Evolutionary conservation across 768 basidiomycete genomes (phyloP).

Genomic region (Trametes sanguinea): DNA sequence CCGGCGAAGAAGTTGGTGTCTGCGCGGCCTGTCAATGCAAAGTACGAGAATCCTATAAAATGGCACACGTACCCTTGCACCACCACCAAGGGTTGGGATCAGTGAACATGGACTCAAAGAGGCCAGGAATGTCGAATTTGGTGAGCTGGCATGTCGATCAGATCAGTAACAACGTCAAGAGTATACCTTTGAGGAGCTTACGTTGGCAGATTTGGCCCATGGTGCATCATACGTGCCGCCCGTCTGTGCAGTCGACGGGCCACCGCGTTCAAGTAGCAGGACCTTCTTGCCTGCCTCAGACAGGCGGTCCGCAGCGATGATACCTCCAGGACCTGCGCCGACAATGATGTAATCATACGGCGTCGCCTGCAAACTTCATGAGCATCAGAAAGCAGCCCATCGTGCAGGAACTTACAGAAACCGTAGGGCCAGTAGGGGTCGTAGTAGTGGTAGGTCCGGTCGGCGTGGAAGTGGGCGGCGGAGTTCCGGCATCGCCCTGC

Average conservation of each 20-base stretch:
- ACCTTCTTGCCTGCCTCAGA: conserved; percentile 66
- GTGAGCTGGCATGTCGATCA: conserved; percentile 45
- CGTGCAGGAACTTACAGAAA: conserved; percentile 23
- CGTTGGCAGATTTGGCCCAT: conserved; percentile 51
- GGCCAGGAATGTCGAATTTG: conserved; percentile 65
- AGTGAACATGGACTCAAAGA: conserved; percentile 67
- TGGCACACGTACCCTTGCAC: conserved; percentile 50
- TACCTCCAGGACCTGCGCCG: conserved; percentile 59
- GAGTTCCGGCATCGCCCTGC: conserved; percentile 44
- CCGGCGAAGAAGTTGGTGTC: conserved; percentile 65
- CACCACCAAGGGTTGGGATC: conserved; percentile 60
- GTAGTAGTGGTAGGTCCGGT: conserved; percentile 37
- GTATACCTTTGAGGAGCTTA: conserved; percentile 26
- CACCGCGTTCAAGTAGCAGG: conserved; percentile 62
- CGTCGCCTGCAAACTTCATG: conserved; percentile 35
- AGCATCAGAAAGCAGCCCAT: background rate
- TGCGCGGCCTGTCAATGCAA: conserved; percentile 45
- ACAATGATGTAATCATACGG: conserved; percentile 56
- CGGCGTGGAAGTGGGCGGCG: conserved; percentile 31
- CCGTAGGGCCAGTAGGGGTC: conserved; percentile 38
- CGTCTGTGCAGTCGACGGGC: conserved; percentile 58
- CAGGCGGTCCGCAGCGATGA: conserved; percentile 59
- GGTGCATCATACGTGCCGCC: conserved; percentile 57
- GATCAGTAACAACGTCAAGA: background rate
- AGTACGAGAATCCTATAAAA: too few relatives aligned